Base-by-base conservation (phyloP, 2,329 filamentous ascomycete species). In the Periconia sp. region DNA sequence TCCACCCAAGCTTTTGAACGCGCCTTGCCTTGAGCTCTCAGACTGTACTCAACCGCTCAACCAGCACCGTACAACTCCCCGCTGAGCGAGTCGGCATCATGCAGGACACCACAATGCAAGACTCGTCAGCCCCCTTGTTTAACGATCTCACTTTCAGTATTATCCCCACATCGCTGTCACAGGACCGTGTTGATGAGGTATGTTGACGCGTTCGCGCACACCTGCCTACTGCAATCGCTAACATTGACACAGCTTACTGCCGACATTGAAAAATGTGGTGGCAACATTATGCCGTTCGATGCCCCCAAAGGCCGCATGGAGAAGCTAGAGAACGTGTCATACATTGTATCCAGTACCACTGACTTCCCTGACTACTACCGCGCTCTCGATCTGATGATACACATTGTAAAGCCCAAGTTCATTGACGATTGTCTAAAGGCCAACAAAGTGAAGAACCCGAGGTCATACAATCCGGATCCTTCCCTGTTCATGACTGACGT, bases 401-500 rank as follows among this genome's bases (percentile, higher is more conserved):
- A 91, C 11, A 89, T 97, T 1, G 87, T 97, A 27, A 92, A 86
- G 59, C 86, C 90, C 3, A 79, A 83, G 52, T 99, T 94, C 93
- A 83, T 97, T 45, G 81, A 84, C 3, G 80, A 81, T 20, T 94
- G 89, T 3, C 73, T 96, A 2, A 73, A 80, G 19, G 89, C 87
- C 63, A 80, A 80, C 53, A 92, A 89, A 69, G 81, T 88, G 50
- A 87, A 87, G 33, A 91, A 91, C 62, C 85, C 92, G 10, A 86
- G 93, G 41, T 89, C 91, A 15, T 95, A 89, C 72, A 97, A 89
- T 44, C 94, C 94, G 1, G 94, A 99, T 65, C 92, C 93, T 1
- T 85, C 89, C 54, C 85, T 96, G 70, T 94, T 97, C 71, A 90
- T 99, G 75, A 90, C 89, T 48, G 87, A 91, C 62, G 88, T 97